Conservation (phyloP, 1,139 yeast species). For the Zygotorulaspora mrakii region DNA sequence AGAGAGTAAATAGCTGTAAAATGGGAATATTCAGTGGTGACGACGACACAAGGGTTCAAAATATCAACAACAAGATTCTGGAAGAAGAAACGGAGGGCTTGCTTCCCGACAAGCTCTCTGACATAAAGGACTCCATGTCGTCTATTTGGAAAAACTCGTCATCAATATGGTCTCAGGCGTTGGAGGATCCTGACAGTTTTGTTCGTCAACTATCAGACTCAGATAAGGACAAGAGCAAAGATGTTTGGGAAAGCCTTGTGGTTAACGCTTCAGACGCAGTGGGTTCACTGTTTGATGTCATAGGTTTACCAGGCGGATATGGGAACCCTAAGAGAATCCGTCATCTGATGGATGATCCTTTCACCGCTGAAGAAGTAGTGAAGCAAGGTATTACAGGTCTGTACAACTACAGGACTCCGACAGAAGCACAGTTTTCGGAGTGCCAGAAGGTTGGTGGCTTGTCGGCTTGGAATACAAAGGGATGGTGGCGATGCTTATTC, state of each 20-base stretch:
- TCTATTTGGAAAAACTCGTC: conserved; percentile 17
- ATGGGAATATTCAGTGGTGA: conserved; percentile 23
- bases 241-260: conserved; percentile 14
- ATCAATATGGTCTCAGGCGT: conserved; percentile 16
- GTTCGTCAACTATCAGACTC: conserved; percentile 11
- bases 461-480: conserved; percentile 73
- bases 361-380: conserved; percentile 18
- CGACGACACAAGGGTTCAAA: conserved; percentile 15
- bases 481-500: conserved; percentile 85
- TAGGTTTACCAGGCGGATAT: conserved; percentile 26
- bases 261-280: conserved; percentile 22
- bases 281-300: conserved; percentile 21
- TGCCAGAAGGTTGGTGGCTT: conserved; percentile 64
- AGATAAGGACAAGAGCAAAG: conserved; percentile 10
- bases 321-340: conserved; percentile 21
- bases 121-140: conserved; percentile 18
- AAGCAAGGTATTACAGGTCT: conserved; percentile 41
- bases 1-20: not conserved
- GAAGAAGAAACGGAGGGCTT: conserved; percentile 13
- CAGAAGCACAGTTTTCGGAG: conserved; percentile 53
- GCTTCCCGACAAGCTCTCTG: conserved; percentile 14
- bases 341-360: conserved; percentile 17
- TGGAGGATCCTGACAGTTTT: conserved; percentile 22
- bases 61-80: conserved; percentile 16
- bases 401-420: conserved; percentile 60